These are phyloP conservation scores for Aspergillus ostianus DNA, from an alignment of 495 filamentous ascomycete genomes.

Conservation along the genomic window DNA sequence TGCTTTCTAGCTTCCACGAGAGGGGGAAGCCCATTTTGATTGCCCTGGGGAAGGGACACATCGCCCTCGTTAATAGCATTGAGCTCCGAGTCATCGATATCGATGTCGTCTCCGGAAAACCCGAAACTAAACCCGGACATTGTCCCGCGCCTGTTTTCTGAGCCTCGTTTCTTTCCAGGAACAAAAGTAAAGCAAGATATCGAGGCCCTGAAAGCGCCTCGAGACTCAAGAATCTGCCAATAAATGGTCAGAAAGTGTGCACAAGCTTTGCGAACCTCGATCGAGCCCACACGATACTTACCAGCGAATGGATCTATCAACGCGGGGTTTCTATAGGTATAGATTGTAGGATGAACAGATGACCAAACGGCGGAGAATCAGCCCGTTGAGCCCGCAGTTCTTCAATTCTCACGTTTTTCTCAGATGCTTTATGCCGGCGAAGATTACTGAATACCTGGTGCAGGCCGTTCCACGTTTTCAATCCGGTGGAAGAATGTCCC, in stretches of 20 bases:
- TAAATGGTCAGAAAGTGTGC: neutral
- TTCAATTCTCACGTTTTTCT: neutral
- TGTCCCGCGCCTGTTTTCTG: neutral
- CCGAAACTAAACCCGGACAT: slow-evolving; percentile 68
- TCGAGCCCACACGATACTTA: neutral
- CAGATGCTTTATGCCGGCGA: neutral
- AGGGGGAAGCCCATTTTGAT: slow-evolving; percentile 26
- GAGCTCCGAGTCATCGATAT: slow-evolving; percentile 51
- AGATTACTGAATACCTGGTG: neutral
- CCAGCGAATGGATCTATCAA: neutral
- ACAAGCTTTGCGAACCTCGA: neutral
- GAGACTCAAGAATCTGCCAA: neutral
- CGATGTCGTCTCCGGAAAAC: slow-evolving; percentile 83
- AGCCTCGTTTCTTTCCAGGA: too few species aligned
- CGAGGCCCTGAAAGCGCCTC: too few species aligned
- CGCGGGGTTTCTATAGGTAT: neutral
- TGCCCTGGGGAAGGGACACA: slow-evolving; percentile 9
- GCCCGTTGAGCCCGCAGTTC: neutral
- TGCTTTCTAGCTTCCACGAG: slow-evolving; percentile 39
- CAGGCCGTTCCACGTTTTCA: neutral
- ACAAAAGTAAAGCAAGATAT: too few species aligned
- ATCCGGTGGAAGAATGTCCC: neutral
- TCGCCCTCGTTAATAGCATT: slow-evolving; percentile 25
- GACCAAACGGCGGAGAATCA: neutral
- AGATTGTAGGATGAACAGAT: neutral